These are phyloP conservation scores for Colletotrichum salicis DNA, from an alignment of 2,329 filamentous ascomycete genomes.

Conservation along the genomic window DNA sequence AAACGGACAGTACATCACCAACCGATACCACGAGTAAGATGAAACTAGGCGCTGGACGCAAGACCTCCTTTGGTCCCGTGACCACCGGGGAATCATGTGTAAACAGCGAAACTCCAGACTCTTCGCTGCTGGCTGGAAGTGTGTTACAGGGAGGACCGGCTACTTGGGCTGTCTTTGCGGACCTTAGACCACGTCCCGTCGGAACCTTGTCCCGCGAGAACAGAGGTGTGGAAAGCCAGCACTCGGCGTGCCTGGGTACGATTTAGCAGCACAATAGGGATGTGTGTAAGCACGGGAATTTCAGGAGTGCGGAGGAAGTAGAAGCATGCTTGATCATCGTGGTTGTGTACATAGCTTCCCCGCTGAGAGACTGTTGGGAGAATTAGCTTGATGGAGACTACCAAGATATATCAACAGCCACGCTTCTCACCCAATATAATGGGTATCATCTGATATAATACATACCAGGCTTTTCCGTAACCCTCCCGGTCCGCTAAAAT, in stretches of 20 bases:
- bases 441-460: slow-evolving; percentile 35
- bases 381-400: slow-evolving; percentile 9
- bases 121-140: background rate
- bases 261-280: no score
- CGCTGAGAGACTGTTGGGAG: background rate
- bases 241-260: background rate
- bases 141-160: background rate
- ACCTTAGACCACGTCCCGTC: background rate
- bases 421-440: slow-evolving; percentile 18
- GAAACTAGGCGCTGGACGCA: background rate
- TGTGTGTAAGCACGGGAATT: background rate
- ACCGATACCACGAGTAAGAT: background rate
- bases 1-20: background rate
- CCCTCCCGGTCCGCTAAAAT: slow-evolving; percentile 39
- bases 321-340: background rate
- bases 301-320: background rate
- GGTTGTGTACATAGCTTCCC: background rate
- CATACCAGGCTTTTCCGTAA: slow-evolving; percentile 35
- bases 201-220: background rate
- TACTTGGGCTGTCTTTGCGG: background rate
- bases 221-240: no score
- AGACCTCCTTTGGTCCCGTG: background rate
- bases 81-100: background rate
- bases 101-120: background rate
- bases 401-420: slow-evolving; percentile 2